These are phyloP conservation scores for Pseudogymnoascus sp. DNA, from an alignment of 2,329 filamentous ascomycete species.

Conservation along the genomic window DNA sequence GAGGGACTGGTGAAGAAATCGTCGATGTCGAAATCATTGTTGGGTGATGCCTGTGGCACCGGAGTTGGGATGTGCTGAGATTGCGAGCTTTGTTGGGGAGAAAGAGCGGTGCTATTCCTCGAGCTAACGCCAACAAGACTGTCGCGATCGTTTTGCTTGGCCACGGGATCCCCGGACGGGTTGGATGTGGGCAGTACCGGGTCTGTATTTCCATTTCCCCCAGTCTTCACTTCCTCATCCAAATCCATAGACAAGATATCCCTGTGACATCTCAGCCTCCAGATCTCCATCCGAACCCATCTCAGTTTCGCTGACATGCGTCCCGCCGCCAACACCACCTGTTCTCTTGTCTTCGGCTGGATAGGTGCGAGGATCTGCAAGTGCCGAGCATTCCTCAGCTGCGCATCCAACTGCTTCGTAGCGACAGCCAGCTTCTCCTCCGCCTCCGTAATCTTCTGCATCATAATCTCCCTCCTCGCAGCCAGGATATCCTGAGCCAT, in stretches of 20 bases:
- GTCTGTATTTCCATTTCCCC: slow-evolving; percentile 13
- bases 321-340: slow-evolving; percentile 75
- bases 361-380: slow-evolving; percentile 83
- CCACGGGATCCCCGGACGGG: background rate
- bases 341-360: slow-evolving; percentile 79
- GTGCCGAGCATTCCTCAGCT: slow-evolving; percentile 83
- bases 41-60: slow-evolving; percentile 24
- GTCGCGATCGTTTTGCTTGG: slow-evolving; percentile 9
- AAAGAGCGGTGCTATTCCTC: slow-evolving; percentile 29
- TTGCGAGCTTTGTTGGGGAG: slow-evolving; percentile 30
- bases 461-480: slow-evolving; percentile 74
- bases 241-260: slow-evolving; percentile 82
- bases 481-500: slow-evolving; percentile 80
- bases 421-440: slow-evolving; percentile 66
- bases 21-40: slow-evolving; percentile 32
- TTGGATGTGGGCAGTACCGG: slow-evolving; percentile 14
- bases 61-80: slow-evolving; percentile 27
- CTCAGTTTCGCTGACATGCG: slow-evolving; percentile 81
- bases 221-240: slow-evolving; percentile 54
- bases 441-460: slow-evolving; percentile 72
- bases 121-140: slow-evolving; percentile 25
- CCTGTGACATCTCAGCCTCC: slow-evolving; percentile 81
- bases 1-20: slow-evolving; percentile 44
- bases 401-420: slow-evolving; percentile 71
- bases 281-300: slow-evolving; percentile 91